Evolutionary conservation across 2,329 filamentous ascomycete species (phyloP).

Genomic region (Arthroderma sp.): DNA sequence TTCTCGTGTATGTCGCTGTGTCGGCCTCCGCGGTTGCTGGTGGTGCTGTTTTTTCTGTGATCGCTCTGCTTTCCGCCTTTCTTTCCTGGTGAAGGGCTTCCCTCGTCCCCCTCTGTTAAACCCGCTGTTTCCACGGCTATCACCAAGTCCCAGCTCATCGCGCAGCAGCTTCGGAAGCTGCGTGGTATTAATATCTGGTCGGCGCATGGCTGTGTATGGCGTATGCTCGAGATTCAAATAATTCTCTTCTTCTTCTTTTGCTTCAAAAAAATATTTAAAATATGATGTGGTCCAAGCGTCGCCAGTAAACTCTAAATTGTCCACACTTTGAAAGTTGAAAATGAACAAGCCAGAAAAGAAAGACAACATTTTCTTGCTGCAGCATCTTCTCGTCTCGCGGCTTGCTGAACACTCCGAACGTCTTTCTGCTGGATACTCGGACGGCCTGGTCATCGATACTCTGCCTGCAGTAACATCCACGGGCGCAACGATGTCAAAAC

Average conservation of each 20-base stretch:
- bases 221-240: neutral
- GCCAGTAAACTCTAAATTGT: constrained; percentile 2
- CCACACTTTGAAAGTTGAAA: no score
- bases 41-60: constrained; percentile 45
- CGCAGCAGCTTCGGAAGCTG: constrained; percentile 30
- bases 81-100: constrained; percentile 41
- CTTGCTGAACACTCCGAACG: no score
- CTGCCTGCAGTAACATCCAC: neutral
- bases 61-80: constrained; percentile 55
- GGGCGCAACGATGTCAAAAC: constrained; percentile 9
- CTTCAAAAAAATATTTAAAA: neutral
- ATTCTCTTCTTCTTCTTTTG: constrained; percentile 2
- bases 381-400: neutral
- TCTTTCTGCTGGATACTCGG: no score
- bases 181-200: constrained; percentile 32
- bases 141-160: constrained; percentile 31
- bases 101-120: constrained; percentile 21
- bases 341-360: neutral
- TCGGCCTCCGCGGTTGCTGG: constrained; percentile 8
- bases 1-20: neutral
- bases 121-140: constrained; percentile 12
- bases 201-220: constrained; percentile 22
- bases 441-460: no score
- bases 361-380: neutral
- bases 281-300: constrained; percentile 15